Conservation (phyloP, 176 grass and related monocot genomes). For the Bothriochloa decipiens region DNA sequence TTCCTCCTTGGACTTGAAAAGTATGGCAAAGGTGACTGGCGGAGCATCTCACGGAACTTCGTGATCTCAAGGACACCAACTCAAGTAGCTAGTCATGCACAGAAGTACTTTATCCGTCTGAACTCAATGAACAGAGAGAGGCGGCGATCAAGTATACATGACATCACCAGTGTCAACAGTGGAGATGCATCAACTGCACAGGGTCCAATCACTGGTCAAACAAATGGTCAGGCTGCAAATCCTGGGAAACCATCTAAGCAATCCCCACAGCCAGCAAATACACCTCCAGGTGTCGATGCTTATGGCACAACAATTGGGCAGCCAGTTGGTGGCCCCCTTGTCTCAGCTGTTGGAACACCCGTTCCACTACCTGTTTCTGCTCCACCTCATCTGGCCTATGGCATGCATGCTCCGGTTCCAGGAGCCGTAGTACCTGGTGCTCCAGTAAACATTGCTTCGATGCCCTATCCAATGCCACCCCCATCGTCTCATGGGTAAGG, state of each 20-base stretch:
- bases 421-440: conserved; percentile 66
- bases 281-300: conserved; percentile 50
- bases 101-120: conserved; percentile 94
- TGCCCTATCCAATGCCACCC: conserved; percentile 69
- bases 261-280: conserved; percentile 51
- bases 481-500: conserved; percentile 64
- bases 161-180: conserved; percentile 80
- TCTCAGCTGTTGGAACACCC: conserved; percentile 84
- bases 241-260: conserved; percentile 60
- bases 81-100: conserved; percentile 91
- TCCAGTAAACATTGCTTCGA: conserved; percentile 59
- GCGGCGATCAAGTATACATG: conserved; percentile 89
- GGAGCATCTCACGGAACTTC: conserved; percentile 96
- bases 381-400: conserved; percentile 76
- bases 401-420: conserved; percentile 51
- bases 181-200: conserved; percentile 57
- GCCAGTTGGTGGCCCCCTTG: conserved; percentile 71
- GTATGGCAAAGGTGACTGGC: conserved; percentile 96
- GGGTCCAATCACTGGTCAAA: conserved; percentile 73
- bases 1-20: conserved; percentile 97
- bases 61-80: conserved; percentile 97
- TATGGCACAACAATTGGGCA: conserved; percentile 87
- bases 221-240: conserved; percentile 51
- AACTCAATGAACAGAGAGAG: conserved; percentile 96
- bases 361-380: conserved; percentile 65